Percentiles rank a stretch among this genome's conserved stretches.
Evolutionary conservation across 805 yeast genomes (phyloP).

Genomic region (Torulaspora quercuum): DNA sequence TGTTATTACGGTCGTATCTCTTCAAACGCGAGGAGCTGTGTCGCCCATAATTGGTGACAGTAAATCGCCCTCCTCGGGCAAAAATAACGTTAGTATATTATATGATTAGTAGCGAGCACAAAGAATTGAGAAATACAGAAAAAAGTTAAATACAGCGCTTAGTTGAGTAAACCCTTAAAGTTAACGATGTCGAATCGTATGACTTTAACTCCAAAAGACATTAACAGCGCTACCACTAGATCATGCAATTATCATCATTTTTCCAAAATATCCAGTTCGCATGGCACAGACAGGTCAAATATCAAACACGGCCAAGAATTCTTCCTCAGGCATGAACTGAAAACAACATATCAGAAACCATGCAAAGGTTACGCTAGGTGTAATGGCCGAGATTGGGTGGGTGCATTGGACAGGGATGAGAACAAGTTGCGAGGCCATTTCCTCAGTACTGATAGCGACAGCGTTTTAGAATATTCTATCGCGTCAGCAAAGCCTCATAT

Average conservation of each 20-base stretch:
- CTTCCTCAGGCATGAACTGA: conserved; percentile 3
- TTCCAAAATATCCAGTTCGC: conserved; percentile 11
- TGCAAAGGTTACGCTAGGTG: conserved; percentile 1
- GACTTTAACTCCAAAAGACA: conserved; percentile 12
- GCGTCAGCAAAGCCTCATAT: conserved; percentile 6
- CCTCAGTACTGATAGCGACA: conserved; percentile 19
- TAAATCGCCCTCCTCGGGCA: no score
- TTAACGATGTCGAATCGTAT: no score
- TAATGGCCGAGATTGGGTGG: conserved; percentile 10
- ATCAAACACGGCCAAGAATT: conserved; percentile 1
- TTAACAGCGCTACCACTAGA: conserved; percentile 11
- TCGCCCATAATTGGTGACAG: no score
- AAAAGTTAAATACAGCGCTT: no score
- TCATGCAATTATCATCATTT: conserved; percentile 11
- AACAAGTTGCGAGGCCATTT: conserved; percentile 4
- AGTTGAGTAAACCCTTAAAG: no score
- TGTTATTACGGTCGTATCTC: no score
- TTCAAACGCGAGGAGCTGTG: no score
- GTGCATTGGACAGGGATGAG: conserved; percentile 1
- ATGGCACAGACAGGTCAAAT: conserved; percentile 7
- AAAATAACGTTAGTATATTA: no score
- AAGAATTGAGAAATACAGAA: no score
- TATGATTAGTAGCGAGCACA: no score
- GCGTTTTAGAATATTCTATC: conserved; percentile 21
- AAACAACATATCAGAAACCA: conserved; percentile 5